These are phyloP conservation scores for Protea cynaroides DNA, from an alignment of 164 flowering plant species.

Conservation along the genomic window DNA sequence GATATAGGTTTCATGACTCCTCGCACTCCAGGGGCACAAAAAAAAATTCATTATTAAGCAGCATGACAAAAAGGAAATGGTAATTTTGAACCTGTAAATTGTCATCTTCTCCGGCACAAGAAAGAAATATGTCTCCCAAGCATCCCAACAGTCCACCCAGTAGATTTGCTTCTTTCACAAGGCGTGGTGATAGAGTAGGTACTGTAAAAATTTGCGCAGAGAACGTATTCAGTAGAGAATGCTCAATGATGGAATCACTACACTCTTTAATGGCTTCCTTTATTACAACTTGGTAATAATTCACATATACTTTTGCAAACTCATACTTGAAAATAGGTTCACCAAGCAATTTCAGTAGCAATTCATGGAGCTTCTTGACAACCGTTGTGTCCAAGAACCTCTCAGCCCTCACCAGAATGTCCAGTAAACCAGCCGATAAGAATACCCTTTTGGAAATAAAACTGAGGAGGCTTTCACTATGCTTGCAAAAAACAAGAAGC, in stretches of 20 bases:
- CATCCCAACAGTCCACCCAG: conserved; percentile 60
- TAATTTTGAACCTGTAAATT: conserved; percentile 52
- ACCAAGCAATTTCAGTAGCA: conserved; percentile 79
- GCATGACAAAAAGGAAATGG: not conserved
- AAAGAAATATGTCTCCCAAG: conserved; percentile 55
- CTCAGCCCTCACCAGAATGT: conserved; percentile 73
- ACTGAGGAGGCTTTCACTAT: conserved; percentile 89
- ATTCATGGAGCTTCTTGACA: conserved; percentile 64
- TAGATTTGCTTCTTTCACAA: conserved; percentile 82
- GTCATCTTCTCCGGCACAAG: conserved; percentile 69
- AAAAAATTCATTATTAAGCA: not conserved
- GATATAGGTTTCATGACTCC: too few species aligned
- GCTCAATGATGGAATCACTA: conserved; percentile 32
- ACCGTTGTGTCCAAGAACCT: conserved; percentile 38
- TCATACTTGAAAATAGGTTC: conserved; percentile 88
- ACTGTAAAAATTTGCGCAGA: conserved; percentile 94
- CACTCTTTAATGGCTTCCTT: conserved; percentile 47
- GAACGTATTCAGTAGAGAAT: conserved; percentile 55
- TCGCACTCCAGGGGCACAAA: too few species aligned
- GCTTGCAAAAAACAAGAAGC: conserved; percentile 80
- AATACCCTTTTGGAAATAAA: conserved; percentile 60
- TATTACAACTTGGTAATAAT: conserved; percentile 64
- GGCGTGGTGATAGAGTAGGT: conserved; percentile 76
- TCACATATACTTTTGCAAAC: conserved; percentile 71
- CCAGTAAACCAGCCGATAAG: conserved; percentile 50